Evolutionary conservation across 1,284 basidiomycete genomes (phyloP), one percentile per base, ranked within the genome.

Genomic region (Phellopilus nigrolimitatus): DNA sequence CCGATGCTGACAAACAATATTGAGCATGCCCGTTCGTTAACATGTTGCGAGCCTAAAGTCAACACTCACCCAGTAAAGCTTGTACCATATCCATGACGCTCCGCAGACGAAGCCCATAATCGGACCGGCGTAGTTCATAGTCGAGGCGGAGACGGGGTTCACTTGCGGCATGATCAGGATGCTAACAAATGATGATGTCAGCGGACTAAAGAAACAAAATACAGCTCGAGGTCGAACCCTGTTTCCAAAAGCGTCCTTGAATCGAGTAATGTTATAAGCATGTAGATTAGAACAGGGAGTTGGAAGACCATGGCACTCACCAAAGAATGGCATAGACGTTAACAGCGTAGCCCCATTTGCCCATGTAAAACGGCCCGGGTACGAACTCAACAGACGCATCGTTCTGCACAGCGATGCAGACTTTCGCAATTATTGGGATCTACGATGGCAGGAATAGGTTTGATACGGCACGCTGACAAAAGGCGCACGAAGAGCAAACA

Each of bases 101-200:
- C 39, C 48, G 37, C 51, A 59, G 15, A 58, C 52, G n/a, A 42
- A 49, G n/a, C 39, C 57, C 49, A 59, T 58, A n/a, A 59, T 59
- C 4, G 58, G 57, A 4, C 58, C 58, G 13, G 59, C 58, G 28
- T 60, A 60, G 33, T 60, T 60, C 59, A 60, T 60, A 21, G 59
- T 60, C n/a, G 34, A 36, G 3, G 57, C 55, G 13, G 53, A 58
- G 3, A 60, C 56, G n/a, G 59, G 59, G 21, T 38, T 31, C 5
- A 60, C 54, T 56, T 60, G 59, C 10, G 59, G 59, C 59, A 60
- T 59, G 39, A 60, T 57, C 21, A 60, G 41, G 25, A 60, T 47
- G 3, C 58, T 59, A 28, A 1, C 28, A 22, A 43, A 56, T 28
- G 15, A 6, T 10, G 36, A 31, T 21, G 8, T 6, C 30, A 10